A percentile compares a stretch with the other conserved stretches of the same genome.
Evolutionary conservation across 2,329 filamentous ascomycete genomes (phyloP).

Genomic region (Ophiocordyceps robertsii): DNA sequence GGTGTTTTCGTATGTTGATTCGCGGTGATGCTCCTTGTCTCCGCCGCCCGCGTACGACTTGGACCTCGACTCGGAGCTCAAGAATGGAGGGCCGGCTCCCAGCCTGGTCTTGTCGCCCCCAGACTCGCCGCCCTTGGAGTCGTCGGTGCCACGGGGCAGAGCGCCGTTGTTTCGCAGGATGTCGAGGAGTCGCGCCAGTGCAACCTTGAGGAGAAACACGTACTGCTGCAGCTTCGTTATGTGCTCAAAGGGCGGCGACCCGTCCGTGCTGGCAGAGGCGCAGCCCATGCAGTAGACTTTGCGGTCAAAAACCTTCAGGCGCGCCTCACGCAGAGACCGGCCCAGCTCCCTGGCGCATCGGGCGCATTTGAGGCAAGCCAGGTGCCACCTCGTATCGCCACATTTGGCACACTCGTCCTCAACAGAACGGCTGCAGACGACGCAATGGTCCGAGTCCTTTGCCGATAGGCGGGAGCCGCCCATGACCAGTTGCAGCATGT

Average conservation of each 20-base stretch:
- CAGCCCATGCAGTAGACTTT: slow-evolving; percentile 62
- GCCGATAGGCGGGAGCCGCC: slow-evolving; percentile 56
- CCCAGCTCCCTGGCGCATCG: slow-evolving; percentile 53
- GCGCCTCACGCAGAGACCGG: slow-evolving; percentile 52
- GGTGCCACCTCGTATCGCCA: slow-evolving; percentile 70
- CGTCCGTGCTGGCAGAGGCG: slow-evolving; percentile 36
- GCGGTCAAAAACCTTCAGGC: slow-evolving; percentile 54
- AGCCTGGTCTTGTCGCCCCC: slow-evolving; percentile 2
- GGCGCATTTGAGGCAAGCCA: slow-evolving; percentile 67
- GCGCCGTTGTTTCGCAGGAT: slow-evolving; percentile 76
- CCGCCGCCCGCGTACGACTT: slow-evolving; percentile 55
- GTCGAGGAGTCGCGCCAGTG: slow-evolving; percentile 75
- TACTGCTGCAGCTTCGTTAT: slow-evolving; percentile 88
- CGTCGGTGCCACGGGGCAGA: slow-evolving; percentile 64
- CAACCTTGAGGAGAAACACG: slow-evolving; percentile 82
- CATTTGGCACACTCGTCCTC: slow-evolving; percentile 82
- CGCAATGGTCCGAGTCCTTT: slow-evolving; percentile 74
- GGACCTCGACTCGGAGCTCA: slow-evolving; percentile 55
- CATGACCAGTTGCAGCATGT: slow-evolving; percentile 50
- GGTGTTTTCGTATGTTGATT: slow-evolving; percentile 84
- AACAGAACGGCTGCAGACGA: slow-evolving; percentile 69
- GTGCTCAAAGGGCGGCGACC: slow-evolving; percentile 45
- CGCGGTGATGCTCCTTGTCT: slow-evolving; percentile 37
- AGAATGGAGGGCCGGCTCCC: slow-evolving; percentile 19
- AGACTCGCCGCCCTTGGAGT: slow-evolving; percentile 33